Evolutionary conservation across 108 stramenopile species (phyloP).

Genomic region (Discostella stelligeroides): DNA sequence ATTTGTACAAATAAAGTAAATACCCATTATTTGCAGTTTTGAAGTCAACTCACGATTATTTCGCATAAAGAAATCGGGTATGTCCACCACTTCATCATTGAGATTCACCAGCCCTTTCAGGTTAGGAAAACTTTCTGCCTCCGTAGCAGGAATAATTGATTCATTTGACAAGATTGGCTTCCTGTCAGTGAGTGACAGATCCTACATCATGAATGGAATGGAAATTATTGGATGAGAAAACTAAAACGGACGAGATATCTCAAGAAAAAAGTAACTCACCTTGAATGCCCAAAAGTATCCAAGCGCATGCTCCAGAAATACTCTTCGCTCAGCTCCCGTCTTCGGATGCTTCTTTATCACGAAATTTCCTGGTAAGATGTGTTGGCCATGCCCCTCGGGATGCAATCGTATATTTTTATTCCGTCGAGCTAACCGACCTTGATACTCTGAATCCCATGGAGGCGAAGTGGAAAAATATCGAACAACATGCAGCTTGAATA

Average conservation of each 20-base stretch:
- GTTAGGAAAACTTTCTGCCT: constrained; percentile 73
- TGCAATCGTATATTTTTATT: constrained; percentile 57
- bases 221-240: too few species aligned
- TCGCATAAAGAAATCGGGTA: constrained; percentile 71
- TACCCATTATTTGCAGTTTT: neutral
- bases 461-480: constrained; percentile 7
- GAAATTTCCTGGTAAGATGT: constrained; percentile 69
- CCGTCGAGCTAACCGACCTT: constrained; percentile 22
- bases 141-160: constrained; percentile 57
- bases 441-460: constrained; percentile 36
- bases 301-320: constrained; percentile 66
- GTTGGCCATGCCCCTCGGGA: constrained; percentile 57
- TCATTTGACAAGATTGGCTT: constrained; percentile 77
- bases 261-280: constrained; percentile 13
- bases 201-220: constrained; percentile 29
- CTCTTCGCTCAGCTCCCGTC: constrained; percentile 59
- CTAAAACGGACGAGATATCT: too few species aligned
- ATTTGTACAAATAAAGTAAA: neutral
- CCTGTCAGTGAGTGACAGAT: constrained; percentile 59
- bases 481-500: too few species aligned
- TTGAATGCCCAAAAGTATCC: constrained; percentile 89
- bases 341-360: constrained; percentile 60
- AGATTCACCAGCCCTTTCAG: constrained; percentile 33
- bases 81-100: constrained; percentile 45
- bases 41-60: constrained; percentile 51